Percentiles rank a stretch among this genome's conserved stretches.
These are phyloP conservation scores for Thymus quinquecostatus DNA, from an alignment of 257 asterid species.

Conservation along the genomic window DNA sequence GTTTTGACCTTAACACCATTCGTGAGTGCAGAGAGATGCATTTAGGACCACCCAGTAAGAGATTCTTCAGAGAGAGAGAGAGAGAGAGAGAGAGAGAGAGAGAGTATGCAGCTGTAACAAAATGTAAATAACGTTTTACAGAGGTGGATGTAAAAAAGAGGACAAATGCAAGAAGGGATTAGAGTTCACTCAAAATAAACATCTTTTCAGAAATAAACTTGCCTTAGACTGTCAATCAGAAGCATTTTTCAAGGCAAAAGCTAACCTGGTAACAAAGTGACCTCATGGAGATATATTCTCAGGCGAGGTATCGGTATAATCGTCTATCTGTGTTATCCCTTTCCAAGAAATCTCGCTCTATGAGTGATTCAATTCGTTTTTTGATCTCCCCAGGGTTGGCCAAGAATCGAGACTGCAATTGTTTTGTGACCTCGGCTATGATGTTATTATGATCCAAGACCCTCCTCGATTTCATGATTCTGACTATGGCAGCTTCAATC, in stretches of 20 bases:
- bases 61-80: not conserved
- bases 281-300: slow-evolving; percentile 25
- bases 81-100: not conserved
- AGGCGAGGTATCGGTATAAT: slow-evolving; percentile 73
- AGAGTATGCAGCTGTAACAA: not conserved
- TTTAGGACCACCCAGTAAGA: slow-evolving; percentile 6
- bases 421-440: slow-evolving; percentile 83
- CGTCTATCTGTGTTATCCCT: slow-evolving; percentile 72
- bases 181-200: slow-evolving; percentile 29
- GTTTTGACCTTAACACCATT: too few relatives aligned
- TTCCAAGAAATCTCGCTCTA: slow-evolving; percentile 85
- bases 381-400: slow-evolving; percentile 85
- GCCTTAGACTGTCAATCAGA: slow-evolving; percentile 24
- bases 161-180: not conserved
- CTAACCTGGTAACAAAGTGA: slow-evolving; percentile 13
- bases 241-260: slow-evolving; percentile 19
- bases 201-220: slow-evolving; percentile 28
- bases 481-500: slow-evolving; percentile 87
- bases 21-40: not conserved
- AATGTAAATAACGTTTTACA: not conserved
- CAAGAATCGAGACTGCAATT: slow-evolving; percentile 78
- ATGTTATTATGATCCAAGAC: slow-evolving; percentile 85
- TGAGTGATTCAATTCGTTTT: slow-evolving; percentile 83
- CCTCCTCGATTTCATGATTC: slow-evolving; percentile 87
- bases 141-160: not conserved